These are phyloP conservation scores for Arctostaphylos glauca DNA, from an alignment of 148 eudicot species.

Conservation along the genomic window DNA sequence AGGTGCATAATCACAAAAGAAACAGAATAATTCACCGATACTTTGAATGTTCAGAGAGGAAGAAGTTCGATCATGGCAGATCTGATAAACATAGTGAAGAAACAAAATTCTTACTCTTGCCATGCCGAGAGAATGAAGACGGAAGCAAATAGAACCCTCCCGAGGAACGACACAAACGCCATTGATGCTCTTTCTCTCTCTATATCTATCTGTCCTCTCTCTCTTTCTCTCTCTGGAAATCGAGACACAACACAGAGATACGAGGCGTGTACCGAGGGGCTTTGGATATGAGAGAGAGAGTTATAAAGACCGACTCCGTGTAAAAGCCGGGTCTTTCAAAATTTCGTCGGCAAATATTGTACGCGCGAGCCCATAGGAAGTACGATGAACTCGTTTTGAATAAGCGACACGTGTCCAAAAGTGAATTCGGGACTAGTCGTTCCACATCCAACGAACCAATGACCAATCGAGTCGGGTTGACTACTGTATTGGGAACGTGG, in stretches of 20 bases:
- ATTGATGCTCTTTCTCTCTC: constrained; percentile 25
- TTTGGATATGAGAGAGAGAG: not conserved
- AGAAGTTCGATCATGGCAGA: constrained; percentile 24
- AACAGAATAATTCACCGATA: not conserved
- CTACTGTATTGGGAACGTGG: not conserved
- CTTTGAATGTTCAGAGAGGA: not conserved
- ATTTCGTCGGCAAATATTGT: not conserved
- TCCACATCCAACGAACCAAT: not conserved
- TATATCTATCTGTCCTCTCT: constrained; percentile 24
- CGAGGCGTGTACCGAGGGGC: constrained; percentile 16
- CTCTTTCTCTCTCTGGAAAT: constrained; percentile 21
- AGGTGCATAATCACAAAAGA: not conserved
- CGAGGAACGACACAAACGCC: constrained; percentile 68
- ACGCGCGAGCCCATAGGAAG: not conserved
- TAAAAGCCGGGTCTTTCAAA: not conserved
- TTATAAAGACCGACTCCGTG: not conserved
- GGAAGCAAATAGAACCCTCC: constrained; percentile 72
- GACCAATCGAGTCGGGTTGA: not conserved
- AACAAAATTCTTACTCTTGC: constrained; percentile 58
- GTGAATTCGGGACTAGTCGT: not conserved
- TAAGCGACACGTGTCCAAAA: not conserved
- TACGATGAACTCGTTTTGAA: not conserved
- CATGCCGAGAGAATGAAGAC: constrained; percentile 77
- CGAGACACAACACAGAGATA: constrained; percentile 25
- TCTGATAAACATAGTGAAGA: constrained; percentile 14